Evolutionary conservation across 1,139 yeast species (phyloP).

Genomic region (Blastobotrys serpentis): DNA sequence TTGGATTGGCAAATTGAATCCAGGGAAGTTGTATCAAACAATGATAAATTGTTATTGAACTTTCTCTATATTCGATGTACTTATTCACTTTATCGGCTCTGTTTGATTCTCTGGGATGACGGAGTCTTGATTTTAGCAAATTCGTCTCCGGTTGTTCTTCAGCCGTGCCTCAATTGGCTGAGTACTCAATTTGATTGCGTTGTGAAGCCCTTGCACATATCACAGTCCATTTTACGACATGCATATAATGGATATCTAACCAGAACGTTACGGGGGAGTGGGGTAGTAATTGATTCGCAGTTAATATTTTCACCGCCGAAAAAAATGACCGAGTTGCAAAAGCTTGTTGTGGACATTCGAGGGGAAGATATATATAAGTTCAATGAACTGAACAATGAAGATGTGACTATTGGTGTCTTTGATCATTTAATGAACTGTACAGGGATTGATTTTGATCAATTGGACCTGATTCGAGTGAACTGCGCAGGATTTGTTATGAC

Average conservation of each 20-base stretch:
- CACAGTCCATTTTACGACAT: constrained; percentile 13
- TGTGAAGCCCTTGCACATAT: constrained; percentile 16
- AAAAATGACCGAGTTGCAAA: constrained; percentile 19
- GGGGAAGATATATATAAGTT: constrained; percentile 21
- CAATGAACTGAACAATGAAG: constrained; percentile 14
- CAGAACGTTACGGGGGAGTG: background rate
- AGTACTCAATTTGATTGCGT: constrained; percentile 21
- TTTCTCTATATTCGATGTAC: constrained; percentile 14
- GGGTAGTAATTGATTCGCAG: constrained; percentile 22
- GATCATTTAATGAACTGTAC: constrained; percentile 22
- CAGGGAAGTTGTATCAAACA: constrained; percentile 10
- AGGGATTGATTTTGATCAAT: constrained; percentile 22
- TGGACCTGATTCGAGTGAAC: constrained; percentile 25
- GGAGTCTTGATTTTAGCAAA: constrained; percentile 21
- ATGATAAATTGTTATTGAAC: constrained; percentile 5
- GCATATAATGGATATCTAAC: constrained; percentile 19
- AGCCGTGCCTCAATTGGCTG: constrained; percentile 20
- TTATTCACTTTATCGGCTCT: constrained; percentile 12
- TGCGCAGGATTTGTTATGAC: constrained; percentile 28
- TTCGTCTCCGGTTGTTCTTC: constrained; percentile 21
- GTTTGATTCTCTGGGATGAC: constrained; percentile 10
- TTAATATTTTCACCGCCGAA: constrained; percentile 20
- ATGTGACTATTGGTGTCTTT: constrained; percentile 19
- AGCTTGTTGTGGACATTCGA: constrained; percentile 24
- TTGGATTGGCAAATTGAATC: constrained; percentile 16